Evolutionary conservation across 202 grass and related monocot genomes (phyloP).

Genomic region (Panicum virgatum): DNA sequence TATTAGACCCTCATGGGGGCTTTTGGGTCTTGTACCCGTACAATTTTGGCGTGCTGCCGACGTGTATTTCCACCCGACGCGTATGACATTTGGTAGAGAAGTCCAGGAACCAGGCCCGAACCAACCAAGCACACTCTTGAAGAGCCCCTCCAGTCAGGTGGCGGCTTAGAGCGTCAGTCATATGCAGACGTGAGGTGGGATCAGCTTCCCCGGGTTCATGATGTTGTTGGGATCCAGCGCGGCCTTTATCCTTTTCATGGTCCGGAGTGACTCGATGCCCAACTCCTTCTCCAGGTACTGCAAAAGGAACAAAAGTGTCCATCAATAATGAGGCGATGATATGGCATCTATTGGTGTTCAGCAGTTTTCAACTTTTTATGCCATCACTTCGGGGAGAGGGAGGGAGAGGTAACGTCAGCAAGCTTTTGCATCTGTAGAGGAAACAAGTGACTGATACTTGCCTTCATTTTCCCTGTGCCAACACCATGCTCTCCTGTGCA

Average conservation of each 20-base stretch:
- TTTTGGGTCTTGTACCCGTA: too few relatives aligned
- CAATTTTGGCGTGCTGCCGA: too few relatives aligned
- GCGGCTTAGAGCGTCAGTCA: constrained; percentile 15
- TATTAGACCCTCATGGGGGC: too few relatives aligned
- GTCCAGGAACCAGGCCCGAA: not conserved
- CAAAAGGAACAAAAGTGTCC: not conserved
- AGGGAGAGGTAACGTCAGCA: not conserved
- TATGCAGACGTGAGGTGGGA: constrained; percentile 89
- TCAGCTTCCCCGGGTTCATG: constrained; percentile 98
- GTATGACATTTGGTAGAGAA: too few relatives aligned
- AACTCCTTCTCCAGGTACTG: constrained; percentile 97
- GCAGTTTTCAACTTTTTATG: not conserved
- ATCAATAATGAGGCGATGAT: constrained; percentile 3
- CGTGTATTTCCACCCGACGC: too few relatives aligned
- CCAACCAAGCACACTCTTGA: not conserved
- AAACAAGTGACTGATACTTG: constrained; percentile 30
- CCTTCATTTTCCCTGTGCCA: constrained; percentile 99
- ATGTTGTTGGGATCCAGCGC: constrained; percentile 90
- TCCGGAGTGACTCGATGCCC: constrained; percentile 82
- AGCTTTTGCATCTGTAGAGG: not conserved
- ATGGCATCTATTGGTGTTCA: too few relatives aligned
- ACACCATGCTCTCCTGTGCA: constrained; percentile 98
- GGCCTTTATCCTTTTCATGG: constrained; percentile 95
- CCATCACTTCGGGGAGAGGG: not conserved
- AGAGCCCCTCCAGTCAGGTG: not conserved